Conservation (phyloP, 129 eudicot genomes). For the Centaurea solstitialis region DNA sequence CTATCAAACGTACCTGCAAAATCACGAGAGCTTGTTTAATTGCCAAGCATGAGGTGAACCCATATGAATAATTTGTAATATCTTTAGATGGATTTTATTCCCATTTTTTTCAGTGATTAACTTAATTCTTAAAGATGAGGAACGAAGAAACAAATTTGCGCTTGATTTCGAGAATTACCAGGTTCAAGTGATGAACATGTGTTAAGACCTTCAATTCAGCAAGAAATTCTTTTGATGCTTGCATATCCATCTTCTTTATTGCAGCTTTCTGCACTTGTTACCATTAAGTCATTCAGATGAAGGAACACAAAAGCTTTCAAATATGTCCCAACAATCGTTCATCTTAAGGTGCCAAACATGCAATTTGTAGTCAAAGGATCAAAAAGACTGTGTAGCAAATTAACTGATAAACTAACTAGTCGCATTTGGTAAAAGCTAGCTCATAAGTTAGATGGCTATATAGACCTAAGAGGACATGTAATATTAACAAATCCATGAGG, state of each 20-base stretch:
- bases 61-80: not conserved
- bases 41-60: not conserved
- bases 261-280: conserved; percentile 73
- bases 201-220: conserved; percentile 87
- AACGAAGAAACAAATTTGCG: not conserved
- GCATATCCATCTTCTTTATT: conserved; percentile 88
- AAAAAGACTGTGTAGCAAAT: no score
- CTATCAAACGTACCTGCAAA: conserved; percentile 88
- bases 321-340: not conserved
- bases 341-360: not conserved
- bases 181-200: conserved; percentile 85
- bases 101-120: not conserved
- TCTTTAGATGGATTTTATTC: not conserved
- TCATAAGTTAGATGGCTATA: no score
- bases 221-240: conserved; percentile 80
- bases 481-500: not conserved
- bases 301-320: not conserved
- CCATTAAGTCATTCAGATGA: not conserved
- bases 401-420: no score
- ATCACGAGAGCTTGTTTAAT: not conserved
- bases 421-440: no score
- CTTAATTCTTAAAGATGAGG: not conserved
- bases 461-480: no score
- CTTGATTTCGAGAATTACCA: conserved; percentile 45
- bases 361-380: no score